These are phyloP conservation scores for Thelephora terrestris DNA, from an alignment of 1,284 basidiomycete genomes.

Conservation along the genomic window DNA sequence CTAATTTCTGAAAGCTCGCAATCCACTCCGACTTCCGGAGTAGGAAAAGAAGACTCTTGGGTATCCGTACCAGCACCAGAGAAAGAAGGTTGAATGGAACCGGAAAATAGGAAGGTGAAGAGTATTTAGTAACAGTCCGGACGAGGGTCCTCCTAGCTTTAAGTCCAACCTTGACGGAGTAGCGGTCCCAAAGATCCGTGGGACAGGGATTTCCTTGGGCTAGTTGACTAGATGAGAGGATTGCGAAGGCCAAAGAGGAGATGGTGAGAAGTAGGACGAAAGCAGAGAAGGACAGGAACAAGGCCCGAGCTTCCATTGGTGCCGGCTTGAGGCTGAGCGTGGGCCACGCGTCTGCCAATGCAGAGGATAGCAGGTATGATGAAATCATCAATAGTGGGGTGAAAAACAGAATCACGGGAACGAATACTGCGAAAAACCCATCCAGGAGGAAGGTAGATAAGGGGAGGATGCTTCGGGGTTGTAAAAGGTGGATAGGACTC, in stretches of 20 bases:
- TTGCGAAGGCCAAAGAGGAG: constrained; percentile 24
- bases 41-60: constrained; percentile 12
- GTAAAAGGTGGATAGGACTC: constrained; percentile 33
- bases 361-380: constrained; percentile 32
- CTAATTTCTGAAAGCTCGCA: constrained; percentile 12
- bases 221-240: constrained; percentile 15
- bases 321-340: constrained; percentile 16
- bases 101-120: constrained; percentile 32
- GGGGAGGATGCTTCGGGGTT: constrained; percentile 28
- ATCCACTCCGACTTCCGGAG: constrained; percentile 11
- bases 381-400: constrained; percentile 34
- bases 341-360: constrained; percentile 26
- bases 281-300: constrained; percentile 29
- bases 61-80: constrained; percentile 18
- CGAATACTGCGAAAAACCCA: constrained; percentile 26
- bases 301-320: constrained; percentile 35
- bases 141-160: constrained; percentile 34
- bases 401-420: constrained; percentile 35
- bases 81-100: constrained; percentile 39
- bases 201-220: not conserved
- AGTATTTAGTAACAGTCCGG: constrained; percentile 29
- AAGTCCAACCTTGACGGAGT: constrained; percentile 31
- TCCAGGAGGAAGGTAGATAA: constrained; percentile 32
- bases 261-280: constrained; percentile 25
- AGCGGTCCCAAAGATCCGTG: constrained; percentile 35